Evolutionary conservation across 2,329 filamentous ascomycete genomes (phyloP).

Genomic region (Fusarium burgessii): DNA sequence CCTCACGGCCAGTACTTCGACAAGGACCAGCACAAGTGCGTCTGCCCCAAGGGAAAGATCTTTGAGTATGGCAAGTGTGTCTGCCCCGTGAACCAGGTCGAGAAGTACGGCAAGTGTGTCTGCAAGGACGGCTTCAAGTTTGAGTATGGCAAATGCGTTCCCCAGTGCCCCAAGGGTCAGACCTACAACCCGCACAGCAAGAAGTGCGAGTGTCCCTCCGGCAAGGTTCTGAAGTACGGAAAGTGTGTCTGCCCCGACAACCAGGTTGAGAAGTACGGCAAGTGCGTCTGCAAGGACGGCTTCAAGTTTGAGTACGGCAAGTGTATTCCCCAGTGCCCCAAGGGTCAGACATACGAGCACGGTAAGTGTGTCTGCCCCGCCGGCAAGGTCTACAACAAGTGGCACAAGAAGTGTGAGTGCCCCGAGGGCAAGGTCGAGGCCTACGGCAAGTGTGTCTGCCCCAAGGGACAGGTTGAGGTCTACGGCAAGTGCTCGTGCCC

Average conservation of each 20-base stretch:
- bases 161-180: conserved; percentile 11
- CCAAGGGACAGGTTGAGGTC: conserved; percentile 15
- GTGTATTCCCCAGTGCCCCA: conserved; percentile 19
- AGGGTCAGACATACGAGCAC: conserved; percentile 4
- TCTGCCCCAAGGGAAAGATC: conserved; percentile 31
- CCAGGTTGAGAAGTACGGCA: background rate
- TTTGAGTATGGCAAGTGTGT: conserved; percentile 22
- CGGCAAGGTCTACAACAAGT: conserved; percentile 17
- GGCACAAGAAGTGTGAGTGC: conserved; percentile 24
- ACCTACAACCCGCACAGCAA: background rate
- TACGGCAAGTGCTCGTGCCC: conserved; percentile 31
- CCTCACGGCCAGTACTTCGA: conserved; percentile 8
- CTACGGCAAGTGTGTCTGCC: conserved; percentile 29
- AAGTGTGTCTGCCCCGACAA: conserved; percentile 18
- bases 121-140: conserved; percentile 13
- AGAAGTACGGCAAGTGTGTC: conserved; percentile 9
- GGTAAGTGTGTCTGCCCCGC: conserved; percentile 27
- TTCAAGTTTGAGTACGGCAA: conserved; percentile 17
- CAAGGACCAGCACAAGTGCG: conserved; percentile 7
- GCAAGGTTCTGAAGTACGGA: conserved; percentile 9
- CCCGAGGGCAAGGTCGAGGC: conserved; percentile 14
- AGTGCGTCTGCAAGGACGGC: conserved; percentile 17
- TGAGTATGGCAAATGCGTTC: conserved; percentile 25
- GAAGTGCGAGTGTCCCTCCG: conserved; percentile 23
- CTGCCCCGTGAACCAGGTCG: conserved; percentile 8